phyloP scores from a whole-genome alignment of 768 basidiomycete genomes.

The Boletus tomentosulus region DNA sequence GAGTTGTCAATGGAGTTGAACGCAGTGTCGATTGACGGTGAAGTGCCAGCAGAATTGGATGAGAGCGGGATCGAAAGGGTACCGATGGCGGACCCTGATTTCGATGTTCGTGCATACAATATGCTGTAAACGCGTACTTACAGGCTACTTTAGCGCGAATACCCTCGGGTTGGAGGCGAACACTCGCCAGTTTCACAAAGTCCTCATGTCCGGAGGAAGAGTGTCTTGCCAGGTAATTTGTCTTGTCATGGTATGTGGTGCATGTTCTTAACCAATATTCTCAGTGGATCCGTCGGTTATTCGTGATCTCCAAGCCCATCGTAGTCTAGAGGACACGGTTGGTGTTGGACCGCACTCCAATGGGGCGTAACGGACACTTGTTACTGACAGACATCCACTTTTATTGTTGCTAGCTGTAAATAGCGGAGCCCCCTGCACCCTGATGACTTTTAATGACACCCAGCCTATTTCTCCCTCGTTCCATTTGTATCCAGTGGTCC shows the following conservation, averaged over 20 bases:
- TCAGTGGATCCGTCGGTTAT: slow-evolving; percentile 85
- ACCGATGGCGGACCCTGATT: slow-evolving; percentile 87
- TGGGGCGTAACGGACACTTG: slow-evolving; percentile 20
- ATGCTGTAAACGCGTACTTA: slow-evolving; percentile 17
- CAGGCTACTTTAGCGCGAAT: slow-evolving; percentile 47
- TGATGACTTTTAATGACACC: slow-evolving; percentile 31
- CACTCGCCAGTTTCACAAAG: slow-evolving; percentile 55
- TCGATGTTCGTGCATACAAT: slow-evolving; percentile 59
- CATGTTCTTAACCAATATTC: slow-evolving; percentile 18
- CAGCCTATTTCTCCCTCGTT: slow-evolving; percentile 17
- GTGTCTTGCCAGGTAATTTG: slow-evolving; percentile 77
- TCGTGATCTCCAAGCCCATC: slow-evolving; percentile 82
- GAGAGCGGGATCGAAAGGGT: slow-evolving; percentile 83
- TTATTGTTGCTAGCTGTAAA: slow-evolving; percentile 21
- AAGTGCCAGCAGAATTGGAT: slow-evolving; percentile 61
- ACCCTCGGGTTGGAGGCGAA: slow-evolving; percentile 62
- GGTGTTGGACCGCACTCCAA: slow-evolving; percentile 30
- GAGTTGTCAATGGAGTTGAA: slow-evolving; percentile 89
- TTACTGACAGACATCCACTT: slow-evolving; percentile 14
- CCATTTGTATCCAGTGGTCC: slow-evolving; percentile 13
- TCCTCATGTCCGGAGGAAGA: slow-evolving; percentile 90
- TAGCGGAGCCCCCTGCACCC: slow-evolving; percentile 15
- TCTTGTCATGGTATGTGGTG: slow-evolving; percentile 5
- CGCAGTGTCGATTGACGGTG: slow-evolving; percentile 72
- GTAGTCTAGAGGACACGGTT: slow-evolving; percentile 65